Evolutionary conservation across 768 basidiomycete genomes (phyloP).

Genomic region (Udeniomyces megalosporus): DNA sequence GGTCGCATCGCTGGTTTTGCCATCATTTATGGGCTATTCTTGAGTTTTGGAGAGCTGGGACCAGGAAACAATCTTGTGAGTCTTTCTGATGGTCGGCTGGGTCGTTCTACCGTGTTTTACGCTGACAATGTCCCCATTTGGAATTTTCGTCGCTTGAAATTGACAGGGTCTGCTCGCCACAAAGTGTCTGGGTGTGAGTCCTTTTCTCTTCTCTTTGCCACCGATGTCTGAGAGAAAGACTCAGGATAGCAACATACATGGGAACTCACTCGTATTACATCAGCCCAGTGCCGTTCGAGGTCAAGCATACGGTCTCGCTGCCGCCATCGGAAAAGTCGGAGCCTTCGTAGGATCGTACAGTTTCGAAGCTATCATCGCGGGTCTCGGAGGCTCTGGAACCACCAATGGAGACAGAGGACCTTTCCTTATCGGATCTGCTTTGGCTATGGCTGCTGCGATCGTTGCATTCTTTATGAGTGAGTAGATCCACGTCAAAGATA

Average conservation of each 20-base stretch:
- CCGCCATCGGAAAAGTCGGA: conserved; percentile 45
- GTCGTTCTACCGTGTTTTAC: too few relatives aligned
- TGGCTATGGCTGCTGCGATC: conserved; percentile 58
- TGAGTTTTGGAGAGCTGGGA: conserved; percentile 74
- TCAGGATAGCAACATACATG: too few relatives aligned
- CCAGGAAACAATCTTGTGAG: conserved; percentile 74
- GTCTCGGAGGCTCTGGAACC: conserved; percentile 4
- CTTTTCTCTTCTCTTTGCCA: conserved; percentile 45
- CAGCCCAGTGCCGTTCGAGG: conserved; percentile 18
- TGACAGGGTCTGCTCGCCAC: conserved; percentile 73
- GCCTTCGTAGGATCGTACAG: conserved; percentile 28
- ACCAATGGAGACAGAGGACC: not conserved
- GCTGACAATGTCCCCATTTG: too few relatives aligned
- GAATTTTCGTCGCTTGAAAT: too few relatives aligned
- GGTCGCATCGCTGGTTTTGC: conserved; percentile 50
- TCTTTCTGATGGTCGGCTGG: too few relatives aligned
- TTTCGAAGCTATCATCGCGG: conserved; percentile 25
- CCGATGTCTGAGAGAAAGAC: too few relatives aligned
- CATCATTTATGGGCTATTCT: conserved; percentile 76
- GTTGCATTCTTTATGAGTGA: conserved; percentile 59
- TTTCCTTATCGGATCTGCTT: conserved; percentile 32
- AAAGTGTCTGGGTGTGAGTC: conserved; percentile 50
- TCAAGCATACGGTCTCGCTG: conserved; percentile 61
- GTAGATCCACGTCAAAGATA: too few relatives aligned
- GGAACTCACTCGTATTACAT: too few relatives aligned